Percentiles rank a stretch among this genome's conserved stretches.
phyloP scores from a whole-genome alignment of 352 stramenopile genomes.

The Globisporangium yorkense region DNA sequence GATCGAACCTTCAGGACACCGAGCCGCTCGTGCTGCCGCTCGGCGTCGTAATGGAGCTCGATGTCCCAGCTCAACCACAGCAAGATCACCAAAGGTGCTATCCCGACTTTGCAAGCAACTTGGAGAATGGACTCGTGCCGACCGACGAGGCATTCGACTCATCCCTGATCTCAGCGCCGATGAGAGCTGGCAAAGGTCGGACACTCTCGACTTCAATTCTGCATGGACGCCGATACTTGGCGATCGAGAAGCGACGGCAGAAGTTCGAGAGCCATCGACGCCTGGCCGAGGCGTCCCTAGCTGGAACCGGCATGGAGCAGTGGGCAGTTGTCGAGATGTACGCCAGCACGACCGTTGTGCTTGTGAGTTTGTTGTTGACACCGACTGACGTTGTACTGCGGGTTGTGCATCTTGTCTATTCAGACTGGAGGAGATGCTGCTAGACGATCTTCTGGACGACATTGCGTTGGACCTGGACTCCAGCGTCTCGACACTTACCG shows the following conservation, averaged over 20 bases:
- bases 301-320: constrained; percentile 53
- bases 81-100: neutral
- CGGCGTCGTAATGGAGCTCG: constrained; percentile 43
- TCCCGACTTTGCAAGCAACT: neutral
- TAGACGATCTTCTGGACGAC: constrained; percentile 29
- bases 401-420: neutral
- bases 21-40: constrained; percentile 28
- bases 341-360: constrained; percentile 5
- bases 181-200: constrained; percentile 16
- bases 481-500: constrained; percentile 20
- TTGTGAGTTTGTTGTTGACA: neutral
- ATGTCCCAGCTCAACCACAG: constrained; percentile 8
- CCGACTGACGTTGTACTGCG: neutral
- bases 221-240: constrained; percentile 7
- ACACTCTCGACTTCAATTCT: constrained; percentile 15
- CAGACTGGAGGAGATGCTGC: constrained; percentile 28
- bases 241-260: constrained; percentile 40
- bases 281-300: constrained; percentile 49
- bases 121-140: neutral
- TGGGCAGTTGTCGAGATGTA: constrained; percentile 58
- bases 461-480: constrained; percentile 21
- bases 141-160: neutral
- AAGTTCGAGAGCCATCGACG: constrained; percentile 49
- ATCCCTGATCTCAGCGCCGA: neutral
- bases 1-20: too few species aligned